Evolutionary conservation across 495 filamentous ascomycete genomes (phyloP).

Genomic region (Amniculicola lignicola): DNA sequence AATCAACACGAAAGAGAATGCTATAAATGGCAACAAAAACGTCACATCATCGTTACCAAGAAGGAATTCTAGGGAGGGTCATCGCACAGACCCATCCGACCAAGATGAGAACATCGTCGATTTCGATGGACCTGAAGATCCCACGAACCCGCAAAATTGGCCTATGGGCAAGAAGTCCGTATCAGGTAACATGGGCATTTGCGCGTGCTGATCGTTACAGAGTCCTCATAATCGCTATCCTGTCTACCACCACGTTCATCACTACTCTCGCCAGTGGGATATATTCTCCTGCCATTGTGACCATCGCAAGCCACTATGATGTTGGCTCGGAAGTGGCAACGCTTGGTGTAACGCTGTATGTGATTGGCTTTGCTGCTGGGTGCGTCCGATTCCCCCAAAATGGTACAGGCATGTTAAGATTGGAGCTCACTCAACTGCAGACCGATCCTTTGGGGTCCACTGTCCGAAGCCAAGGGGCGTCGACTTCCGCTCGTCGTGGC

Average conservation of each 20-base stretch:
- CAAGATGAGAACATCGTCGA: slow-evolving; percentile 87
- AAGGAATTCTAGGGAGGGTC: too few relatives aligned
- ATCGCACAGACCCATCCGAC: too few relatives aligned
- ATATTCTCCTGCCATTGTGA: slow-evolving; percentile 25
- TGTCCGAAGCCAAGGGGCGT: slow-evolving; percentile 76
- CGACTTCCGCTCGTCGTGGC: slow-evolving; percentile 65
- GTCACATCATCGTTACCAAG: slow-evolving; percentile 65
- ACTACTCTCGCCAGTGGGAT: slow-evolving; percentile 34
- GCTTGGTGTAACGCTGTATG: slow-evolving; percentile 35
- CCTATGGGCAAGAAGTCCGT: slow-evolving; percentile 68
- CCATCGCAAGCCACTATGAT: neutral
- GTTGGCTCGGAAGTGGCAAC: slow-evolving; percentile 17
- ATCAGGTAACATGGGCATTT: too few relatives aligned
- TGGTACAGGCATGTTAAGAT: too few relatives aligned
- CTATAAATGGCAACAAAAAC: slow-evolving; percentile 72
- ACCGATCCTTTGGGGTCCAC: slow-evolving; percentile 59
- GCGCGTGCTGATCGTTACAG: too few relatives aligned
- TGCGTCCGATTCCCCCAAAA: neutral
- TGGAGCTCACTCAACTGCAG: too few relatives aligned
- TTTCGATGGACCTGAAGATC: slow-evolving; percentile 76
- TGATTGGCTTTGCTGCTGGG: slow-evolving; percentile 37
- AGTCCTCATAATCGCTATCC: too few relatives aligned
- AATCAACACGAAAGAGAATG: slow-evolving; percentile 53
- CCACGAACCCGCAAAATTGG: slow-evolving; percentile 83
- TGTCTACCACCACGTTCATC: too few relatives aligned